Conservation (phyloP, 2,329 filamentous ascomycete genomes). For the Pseudogymnoascus sp. region DNA sequence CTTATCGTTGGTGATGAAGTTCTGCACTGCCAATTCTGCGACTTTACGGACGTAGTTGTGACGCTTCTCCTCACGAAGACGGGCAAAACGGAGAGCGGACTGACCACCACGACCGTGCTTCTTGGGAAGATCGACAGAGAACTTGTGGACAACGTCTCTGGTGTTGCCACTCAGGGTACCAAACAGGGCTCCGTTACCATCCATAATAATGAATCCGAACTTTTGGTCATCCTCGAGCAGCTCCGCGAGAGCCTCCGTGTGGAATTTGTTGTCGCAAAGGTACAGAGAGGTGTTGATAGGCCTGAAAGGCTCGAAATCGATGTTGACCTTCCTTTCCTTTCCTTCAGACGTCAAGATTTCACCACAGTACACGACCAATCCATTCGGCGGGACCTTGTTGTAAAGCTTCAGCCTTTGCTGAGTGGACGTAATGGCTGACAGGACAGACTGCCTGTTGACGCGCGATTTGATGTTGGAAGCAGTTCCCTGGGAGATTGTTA, state of each 20-base stretch:
- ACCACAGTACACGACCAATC: conserved; percentile 97
- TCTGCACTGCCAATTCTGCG: conserved; percentile 93
- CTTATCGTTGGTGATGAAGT: conserved; percentile 98
- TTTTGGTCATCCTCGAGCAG: conserved; percentile 97
- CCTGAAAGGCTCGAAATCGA: conserved; percentile 99
- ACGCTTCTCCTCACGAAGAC: conserved; percentile 98
- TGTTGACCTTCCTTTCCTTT: conserved; percentile 99
- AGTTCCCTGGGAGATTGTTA: conserved; percentile 60
- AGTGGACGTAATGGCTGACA: conserved; percentile 97
- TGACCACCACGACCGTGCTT: conserved; percentile 99
- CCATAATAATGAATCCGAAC: conserved; percentile 99
- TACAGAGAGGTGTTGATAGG: conserved; percentile 99
- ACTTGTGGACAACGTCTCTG: conserved; percentile 93
- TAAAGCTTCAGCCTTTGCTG: conserved; percentile 99
- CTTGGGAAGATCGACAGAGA: conserved; percentile 97
- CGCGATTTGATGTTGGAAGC: conserved; percentile 99
- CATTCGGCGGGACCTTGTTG: conserved; percentile 97
- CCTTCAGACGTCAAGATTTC: conserved; percentile 99
- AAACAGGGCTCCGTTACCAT: conserved; percentile 96
- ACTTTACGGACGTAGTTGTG: conserved; percentile 99
- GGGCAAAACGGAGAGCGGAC: conserved; percentile 97
- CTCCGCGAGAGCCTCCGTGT: conserved; percentile 94
- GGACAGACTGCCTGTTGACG: conserved; percentile 94
- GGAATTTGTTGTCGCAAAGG: conserved; percentile 99
- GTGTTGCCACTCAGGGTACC: conserved; percentile 97